Evolutionary conservation across 2,329 filamentous ascomycete genomes (phyloP).

Genomic region (Fusarium nodosum): DNA sequence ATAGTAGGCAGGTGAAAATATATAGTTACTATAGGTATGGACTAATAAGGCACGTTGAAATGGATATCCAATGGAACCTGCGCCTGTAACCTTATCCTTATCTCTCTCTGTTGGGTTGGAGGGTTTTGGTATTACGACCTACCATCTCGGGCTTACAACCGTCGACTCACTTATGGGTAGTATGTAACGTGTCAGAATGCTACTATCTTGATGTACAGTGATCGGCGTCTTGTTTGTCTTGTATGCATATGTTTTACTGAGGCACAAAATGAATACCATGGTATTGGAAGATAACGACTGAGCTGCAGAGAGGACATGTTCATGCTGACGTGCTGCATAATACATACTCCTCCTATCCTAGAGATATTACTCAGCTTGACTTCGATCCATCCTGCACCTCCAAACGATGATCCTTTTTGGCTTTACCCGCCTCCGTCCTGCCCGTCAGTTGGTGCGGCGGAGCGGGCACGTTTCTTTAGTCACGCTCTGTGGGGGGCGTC

Average conservation of each 20-base stretch:
- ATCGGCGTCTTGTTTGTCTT: constrained; percentile 10
- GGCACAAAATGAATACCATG: neutral
- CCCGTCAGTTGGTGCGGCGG: constrained; percentile 22
- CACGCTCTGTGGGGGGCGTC: constrained; percentile 39
- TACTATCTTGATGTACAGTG: constrained; percentile 10
- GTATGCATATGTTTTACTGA: neutral
- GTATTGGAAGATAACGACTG: neutral
- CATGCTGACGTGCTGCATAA: neutral
- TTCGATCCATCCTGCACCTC: constrained; percentile 16
- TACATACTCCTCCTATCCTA: neutral
- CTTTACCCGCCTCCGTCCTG: neutral
- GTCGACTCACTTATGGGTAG: constrained; percentile 9
- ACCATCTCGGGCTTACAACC: constrained; percentile 9
- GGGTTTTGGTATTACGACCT: constrained; percentile 15
- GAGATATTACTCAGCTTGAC: neutral
- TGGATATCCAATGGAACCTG: neutral
- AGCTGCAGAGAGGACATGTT: constrained; percentile 1
- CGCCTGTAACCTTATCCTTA: constrained; percentile 23
- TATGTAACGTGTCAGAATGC: constrained; percentile 23
- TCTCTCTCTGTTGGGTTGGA: constrained; percentile 3
- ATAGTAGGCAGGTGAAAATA: constrained; percentile 15
- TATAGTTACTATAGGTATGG: neutral
- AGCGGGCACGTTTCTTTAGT: constrained; percentile 34
- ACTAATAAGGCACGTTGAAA: constrained; percentile 1
- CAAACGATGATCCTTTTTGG: constrained; percentile 2